Evolutionary conservation across 2,329 filamentous ascomycete genomes (phyloP).

Genomic region (Botryosphaeria dothidea): DNA sequence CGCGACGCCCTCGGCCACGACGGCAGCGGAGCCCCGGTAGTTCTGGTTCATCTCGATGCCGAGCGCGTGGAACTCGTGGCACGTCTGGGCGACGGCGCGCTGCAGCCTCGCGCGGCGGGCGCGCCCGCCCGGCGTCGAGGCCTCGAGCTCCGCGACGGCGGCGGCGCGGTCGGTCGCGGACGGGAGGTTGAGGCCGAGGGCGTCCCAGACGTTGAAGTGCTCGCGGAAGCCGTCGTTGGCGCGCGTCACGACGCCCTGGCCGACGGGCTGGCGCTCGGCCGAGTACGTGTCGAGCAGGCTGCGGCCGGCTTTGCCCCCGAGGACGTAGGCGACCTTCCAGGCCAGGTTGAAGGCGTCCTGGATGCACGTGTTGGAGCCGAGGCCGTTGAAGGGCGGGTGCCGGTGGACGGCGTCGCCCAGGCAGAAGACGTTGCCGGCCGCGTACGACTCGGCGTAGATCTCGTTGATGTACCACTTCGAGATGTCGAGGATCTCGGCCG

Average conservation of each 20-base stretch:
- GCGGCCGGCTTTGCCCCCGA: constrained; percentile 28
- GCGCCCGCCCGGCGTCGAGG: constrained; percentile 39
- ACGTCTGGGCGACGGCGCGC: constrained; percentile 45
- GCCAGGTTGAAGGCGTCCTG: constrained; percentile 42
- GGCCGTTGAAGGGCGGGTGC: constrained; percentile 28
- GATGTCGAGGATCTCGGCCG: constrained; percentile 1
- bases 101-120: constrained; percentile 43
- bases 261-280: constrained; percentile 38
- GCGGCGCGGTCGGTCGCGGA: constrained; percentile 42
- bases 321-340: constrained; percentile 39
- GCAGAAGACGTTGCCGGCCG: constrained; percentile 25
- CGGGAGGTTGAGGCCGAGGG: constrained; percentile 46
- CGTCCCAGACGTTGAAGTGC: constrained; percentile 49
- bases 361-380: constrained; percentile 33
- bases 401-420: constrained; percentile 26
- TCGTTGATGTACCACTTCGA: constrained; percentile 24
- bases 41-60: constrained; percentile 63
- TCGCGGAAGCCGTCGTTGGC: constrained; percentile 60
- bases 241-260: constrained; percentile 50
- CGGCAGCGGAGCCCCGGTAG: constrained; percentile 50
- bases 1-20: constrained; percentile 36
- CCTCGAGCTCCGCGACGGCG: constrained; percentile 45
- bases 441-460: constrained; percentile 21
- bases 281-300: constrained; percentile 32
- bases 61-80: constrained; percentile 56